Conservation (phyloP, 176 grass and related monocot genomes). For the Carex parvula region DNA sequence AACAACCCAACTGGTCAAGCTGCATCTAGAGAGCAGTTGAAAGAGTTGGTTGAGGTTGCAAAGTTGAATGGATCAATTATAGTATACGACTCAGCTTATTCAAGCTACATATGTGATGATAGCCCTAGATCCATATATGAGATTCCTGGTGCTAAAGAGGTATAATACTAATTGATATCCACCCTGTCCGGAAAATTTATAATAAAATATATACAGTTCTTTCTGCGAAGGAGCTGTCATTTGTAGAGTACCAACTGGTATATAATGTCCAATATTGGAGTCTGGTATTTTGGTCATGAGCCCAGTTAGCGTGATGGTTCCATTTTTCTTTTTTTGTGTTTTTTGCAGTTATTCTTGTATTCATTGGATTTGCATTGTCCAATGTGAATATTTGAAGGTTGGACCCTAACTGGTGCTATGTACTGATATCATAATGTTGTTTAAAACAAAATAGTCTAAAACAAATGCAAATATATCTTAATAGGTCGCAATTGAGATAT, state of each 20-base stretch:
- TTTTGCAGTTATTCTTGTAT: background rate
- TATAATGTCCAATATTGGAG: background rate
- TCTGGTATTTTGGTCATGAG: background rate
- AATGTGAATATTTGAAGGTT: background rate
- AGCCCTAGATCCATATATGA: constrained; percentile 76
- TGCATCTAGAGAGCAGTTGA: constrained; percentile 57
- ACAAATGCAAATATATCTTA: background rate
- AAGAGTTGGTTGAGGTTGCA: constrained; percentile 63
- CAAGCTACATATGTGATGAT: constrained; percentile 47
- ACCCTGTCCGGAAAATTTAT: background rate
- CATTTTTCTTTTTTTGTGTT: background rate
- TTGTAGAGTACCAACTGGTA: background rate
- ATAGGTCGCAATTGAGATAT: constrained; percentile 90
- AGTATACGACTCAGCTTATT: constrained; percentile 74
- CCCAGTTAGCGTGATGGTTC: background rate
- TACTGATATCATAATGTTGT: background rate
- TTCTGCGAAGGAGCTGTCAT: background rate
- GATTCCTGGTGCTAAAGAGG: constrained; percentile 74
- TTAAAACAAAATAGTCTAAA: constrained; percentile 14
- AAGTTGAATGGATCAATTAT: constrained; percentile 84
- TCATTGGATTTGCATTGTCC: background rate
- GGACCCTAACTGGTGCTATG: background rate
- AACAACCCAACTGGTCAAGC: constrained; percentile 93
- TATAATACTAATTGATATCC: constrained; percentile 10
- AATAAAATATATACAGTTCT: background rate